These are phyloP conservation scores for Tetracentron sinense DNA, from an alignment of 164 flowering plant species.

Conservation along the genomic window DNA sequence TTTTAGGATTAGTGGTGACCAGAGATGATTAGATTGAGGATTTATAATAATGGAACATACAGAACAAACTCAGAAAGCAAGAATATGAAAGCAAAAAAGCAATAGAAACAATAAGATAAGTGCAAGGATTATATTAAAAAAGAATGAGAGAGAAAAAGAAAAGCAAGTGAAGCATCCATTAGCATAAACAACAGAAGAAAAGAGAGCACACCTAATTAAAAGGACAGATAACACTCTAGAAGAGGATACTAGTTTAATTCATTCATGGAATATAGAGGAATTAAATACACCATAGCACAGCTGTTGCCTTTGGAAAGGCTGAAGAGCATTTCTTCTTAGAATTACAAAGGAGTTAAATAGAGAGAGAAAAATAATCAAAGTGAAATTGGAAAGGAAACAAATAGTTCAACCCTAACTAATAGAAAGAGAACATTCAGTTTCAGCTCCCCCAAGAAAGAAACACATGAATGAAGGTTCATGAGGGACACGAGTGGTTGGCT, in stretches of 20 bases:
- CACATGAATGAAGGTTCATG: conserved; percentile 14
- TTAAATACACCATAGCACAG: conserved; percentile 14
- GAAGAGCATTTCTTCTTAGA: conserved; percentile 9
- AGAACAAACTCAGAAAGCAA: neutral
- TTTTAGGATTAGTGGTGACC: conserved; percentile 3
- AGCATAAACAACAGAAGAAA: conserved; percentile 6
- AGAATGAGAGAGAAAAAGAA: neutral
- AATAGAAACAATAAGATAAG: conserved; percentile 2
- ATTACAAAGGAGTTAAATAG: conserved; percentile 3
- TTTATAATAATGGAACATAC: neutral
- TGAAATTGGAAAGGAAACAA: neutral
- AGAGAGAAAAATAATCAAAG: neutral
- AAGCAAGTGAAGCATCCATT: conserved; percentile 17
- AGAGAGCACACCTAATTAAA: conserved; percentile 7
- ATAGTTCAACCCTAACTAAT: conserved; percentile 6
- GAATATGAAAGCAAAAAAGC: neutral
- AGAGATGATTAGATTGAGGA: neutral
- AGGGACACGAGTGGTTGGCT: too few species aligned
- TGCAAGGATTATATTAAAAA: neutral
- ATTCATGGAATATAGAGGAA: conserved; percentile 14
- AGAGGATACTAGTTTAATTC: conserved; percentile 13
- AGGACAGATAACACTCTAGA: conserved; percentile 12
- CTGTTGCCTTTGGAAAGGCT: conserved; percentile 14
- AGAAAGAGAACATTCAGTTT: conserved; percentile 5
- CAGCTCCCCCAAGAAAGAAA: conserved; percentile 22